Evolutionary conservation across 371 early-diverging fungal genomes (phyloP).

Genomic region (Blyttiomyces sp.): DNA sequence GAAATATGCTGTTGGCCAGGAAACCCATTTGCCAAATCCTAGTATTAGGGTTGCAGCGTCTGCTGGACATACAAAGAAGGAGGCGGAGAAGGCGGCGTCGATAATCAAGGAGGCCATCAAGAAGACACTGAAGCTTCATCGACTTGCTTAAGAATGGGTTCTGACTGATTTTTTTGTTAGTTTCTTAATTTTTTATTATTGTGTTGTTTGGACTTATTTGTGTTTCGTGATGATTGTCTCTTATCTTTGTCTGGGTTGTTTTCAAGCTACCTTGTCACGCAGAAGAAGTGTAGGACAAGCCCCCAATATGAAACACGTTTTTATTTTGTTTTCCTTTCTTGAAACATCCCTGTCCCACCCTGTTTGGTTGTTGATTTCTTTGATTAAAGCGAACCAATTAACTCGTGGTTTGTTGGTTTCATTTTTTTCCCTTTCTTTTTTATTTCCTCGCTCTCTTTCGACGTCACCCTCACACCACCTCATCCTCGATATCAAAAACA

Average conservation of each 20-base stretch:
- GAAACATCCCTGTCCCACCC: too few species aligned
- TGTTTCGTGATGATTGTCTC: background rate
- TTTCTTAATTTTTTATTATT: background rate
- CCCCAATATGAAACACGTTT: too few species aligned
- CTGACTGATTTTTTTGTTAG: constrained; percentile 4
- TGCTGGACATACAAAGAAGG: constrained; percentile 73
- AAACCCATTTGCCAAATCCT: constrained; percentile 67
- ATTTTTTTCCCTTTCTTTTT: too few species aligned
- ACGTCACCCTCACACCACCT: background rate
- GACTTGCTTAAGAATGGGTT: background rate
- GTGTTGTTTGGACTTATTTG: background rate
- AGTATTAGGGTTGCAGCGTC: constrained; percentile 80
- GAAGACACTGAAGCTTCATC: constrained; percentile 32
- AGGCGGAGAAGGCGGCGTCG: constrained; percentile 77
- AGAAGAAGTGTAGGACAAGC: too few species aligned
- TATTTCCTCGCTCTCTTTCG: too few species aligned
- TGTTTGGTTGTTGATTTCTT: background rate
- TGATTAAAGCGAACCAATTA: background rate
- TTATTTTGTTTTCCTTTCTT: too few species aligned
- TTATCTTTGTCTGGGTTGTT: background rate
- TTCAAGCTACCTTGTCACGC: too few species aligned
- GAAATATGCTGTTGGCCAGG: constrained; percentile 85
- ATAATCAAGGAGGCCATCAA: constrained; percentile 42
- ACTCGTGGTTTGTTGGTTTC: too few species aligned
- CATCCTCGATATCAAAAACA: background rate